Percentiles rank a stretch among this genome's conserved stretches.
phyloP scores from a whole-genome alignment of 495 filamentous ascomycete species.

The Ascodesmis nigricans region DNA sequence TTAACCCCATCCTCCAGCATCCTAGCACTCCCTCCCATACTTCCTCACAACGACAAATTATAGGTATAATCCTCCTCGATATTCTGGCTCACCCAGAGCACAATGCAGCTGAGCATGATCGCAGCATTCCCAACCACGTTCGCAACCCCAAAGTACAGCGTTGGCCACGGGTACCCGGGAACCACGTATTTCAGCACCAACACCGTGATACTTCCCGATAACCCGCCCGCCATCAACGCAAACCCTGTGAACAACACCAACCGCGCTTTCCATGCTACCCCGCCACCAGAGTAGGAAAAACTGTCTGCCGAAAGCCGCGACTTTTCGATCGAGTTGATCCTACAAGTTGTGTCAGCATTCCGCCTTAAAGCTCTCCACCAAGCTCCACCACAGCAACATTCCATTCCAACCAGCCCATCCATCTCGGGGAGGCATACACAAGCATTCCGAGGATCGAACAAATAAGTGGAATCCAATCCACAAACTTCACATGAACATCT shows the following conservation, averaged over 20 bases:
- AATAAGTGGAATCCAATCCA: conserved; percentile 97
- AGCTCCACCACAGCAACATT: conserved; percentile 1
- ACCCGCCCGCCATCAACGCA: conserved; percentile 76
- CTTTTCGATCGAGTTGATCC: conserved; percentile 95
- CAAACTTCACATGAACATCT: conserved; percentile 72
- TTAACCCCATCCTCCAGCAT: too few relatives aligned
- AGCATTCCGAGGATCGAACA: conserved; percentile 90
- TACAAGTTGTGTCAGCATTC: neutral
- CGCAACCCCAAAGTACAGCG: conserved; percentile 78
- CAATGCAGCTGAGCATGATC: conserved; percentile 63
- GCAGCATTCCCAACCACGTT: conserved; percentile 74
- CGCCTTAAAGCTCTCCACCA: neutral
- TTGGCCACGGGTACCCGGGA: conserved; percentile 52
- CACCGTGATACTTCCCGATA: conserved; percentile 65
- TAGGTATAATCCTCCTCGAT: conserved; percentile 99
- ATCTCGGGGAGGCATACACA: conserved; percentile 26
- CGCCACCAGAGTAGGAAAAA: conserved; percentile 64
- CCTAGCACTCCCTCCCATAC: too few relatives aligned
- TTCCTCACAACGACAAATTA: conserved; percentile 56
- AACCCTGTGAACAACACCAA: conserved; percentile 93
- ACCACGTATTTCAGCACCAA: conserved; percentile 83
- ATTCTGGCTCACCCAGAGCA: conserved; percentile 94
- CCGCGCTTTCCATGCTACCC: conserved; percentile 88
- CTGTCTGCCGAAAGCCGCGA: conserved; percentile 61
- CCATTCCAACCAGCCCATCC: too few relatives aligned